Evolutionary conservation across 2,329 filamentous ascomycete genomes (phyloP), one percentile per base, ranked within the genome.

Genomic region (Fusarium sacchari): DNA sequence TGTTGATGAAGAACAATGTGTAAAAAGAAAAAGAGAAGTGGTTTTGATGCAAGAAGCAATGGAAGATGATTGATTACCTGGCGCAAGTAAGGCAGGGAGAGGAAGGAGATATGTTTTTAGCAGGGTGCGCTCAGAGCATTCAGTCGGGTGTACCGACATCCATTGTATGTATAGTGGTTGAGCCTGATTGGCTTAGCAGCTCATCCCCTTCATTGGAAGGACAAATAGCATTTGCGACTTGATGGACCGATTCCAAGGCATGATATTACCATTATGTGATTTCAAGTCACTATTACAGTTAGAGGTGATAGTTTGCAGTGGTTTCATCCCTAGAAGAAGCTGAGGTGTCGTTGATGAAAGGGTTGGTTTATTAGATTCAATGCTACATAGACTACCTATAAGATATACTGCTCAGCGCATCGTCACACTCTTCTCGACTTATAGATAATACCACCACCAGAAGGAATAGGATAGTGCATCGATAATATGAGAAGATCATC

Each of bases 181-280:
- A 14, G 39, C 43, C 24, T 57, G 50, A 69, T 53, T 47, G 60
- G 71, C 46, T 39, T 20, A 58, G 61, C 30, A 44, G 49, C 37
- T 32, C 26, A 39, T 12, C 13, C 14, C 26, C 28, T 42, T 32
- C 12, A n/a, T 14, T 43, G 20, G 24, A 37, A n/a, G 24, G 20
- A 17, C 24, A 34, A 46, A 50, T 34, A 34, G 4, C 17, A 30
- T 32, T 32, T 32, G n/a, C 7, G 20, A 28, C 22, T 22, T 28
- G 24, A 37, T 37, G 50, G 24, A 28, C 34, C 14, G 20, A 53
- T 5, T 32, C 32, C 10, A 53, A 53, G 28, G 24, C 17, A 17
- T n/a, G n/a, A n/a, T 13, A 28, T 22, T 17, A 14, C 22, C 22
- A 18, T 34, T 32, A 32, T n/a, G 28, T 24, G 18, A 50, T 34